Base-by-base conservation (phyloP, 2,329 filamentous ascomycete species). In the Escovopsis sp. region DNA sequence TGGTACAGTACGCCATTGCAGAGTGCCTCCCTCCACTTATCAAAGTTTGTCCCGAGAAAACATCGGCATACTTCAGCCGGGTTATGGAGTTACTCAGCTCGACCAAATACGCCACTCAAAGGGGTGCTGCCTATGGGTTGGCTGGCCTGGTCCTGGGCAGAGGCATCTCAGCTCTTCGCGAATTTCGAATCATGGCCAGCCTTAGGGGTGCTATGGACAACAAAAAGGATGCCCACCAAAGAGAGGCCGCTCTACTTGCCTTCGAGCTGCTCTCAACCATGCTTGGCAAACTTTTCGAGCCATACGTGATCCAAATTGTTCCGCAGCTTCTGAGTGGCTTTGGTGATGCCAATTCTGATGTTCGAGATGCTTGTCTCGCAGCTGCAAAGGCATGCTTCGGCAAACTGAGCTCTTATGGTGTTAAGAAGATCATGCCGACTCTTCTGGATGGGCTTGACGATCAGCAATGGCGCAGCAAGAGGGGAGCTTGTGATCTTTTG, bases 401-500 rank as follows among this genome's bases (percentile, higher is more conserved):
- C 5, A 88, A 80, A 52, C 66, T 98, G 43, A 96, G 87, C 63
- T 96, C 91, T 0, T 98, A 85, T 53, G 91, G 91, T 60, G 93
- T 98, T 45, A 94, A 94, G 65, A 75, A 91, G 56, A 88, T 98
- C 49, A 69, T 98, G 49, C 91, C 91, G 4, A 94, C 85, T 11
- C 73, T 98, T 7, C 73, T 98, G 3, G 80, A 91, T 49, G 91
- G 93, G 45, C 75, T 98, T 9, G 88, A 96, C 49, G 91, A 98
- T 49, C 78, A 85, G 42, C 89, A 96, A 60, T 98, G 91, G 91
- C 82, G 91, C 55, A 96, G 87, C 66, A 96, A 98, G 65, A 94
- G 94, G 66, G 91, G 93, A 52, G 91, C 91, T 42, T 98, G 91
- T 57, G 91, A 98, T 58, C 80, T 94, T 26, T 73, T 98, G 12